Evolutionary conservation across 1,139 yeast genomes (phyloP).

Genomic region (Hemisphaericaspora lyxosophila): DNA sequence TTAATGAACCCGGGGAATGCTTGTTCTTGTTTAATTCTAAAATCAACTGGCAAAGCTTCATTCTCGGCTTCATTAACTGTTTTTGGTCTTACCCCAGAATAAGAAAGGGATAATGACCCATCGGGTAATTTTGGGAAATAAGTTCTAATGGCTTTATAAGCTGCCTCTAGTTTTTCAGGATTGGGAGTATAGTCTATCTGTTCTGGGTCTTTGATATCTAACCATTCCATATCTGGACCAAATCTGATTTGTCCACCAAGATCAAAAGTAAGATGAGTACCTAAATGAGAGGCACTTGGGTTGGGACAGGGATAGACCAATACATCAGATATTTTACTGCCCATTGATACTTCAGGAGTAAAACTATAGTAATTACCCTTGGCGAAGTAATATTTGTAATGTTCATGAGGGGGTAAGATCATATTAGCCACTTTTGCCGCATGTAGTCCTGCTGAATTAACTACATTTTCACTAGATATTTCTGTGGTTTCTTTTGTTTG

Average conservation of each 20-base stretch:
- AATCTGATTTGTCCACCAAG: constrained; percentile 77
- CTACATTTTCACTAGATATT: constrained; percentile 55
- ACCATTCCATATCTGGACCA: constrained; percentile 92
- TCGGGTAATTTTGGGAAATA: constrained; percentile 62
- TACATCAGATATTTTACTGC: constrained; percentile 34
- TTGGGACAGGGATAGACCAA: constrained; percentile 80
- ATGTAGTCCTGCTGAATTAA: constrained; percentile 77
- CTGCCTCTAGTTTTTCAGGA: constrained; percentile 48
- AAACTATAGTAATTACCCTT: constrained; percentile 80
- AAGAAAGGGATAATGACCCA: constrained; percentile 60
- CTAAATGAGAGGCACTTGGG: constrained; percentile 70
- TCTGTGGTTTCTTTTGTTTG: constrained; percentile 30
- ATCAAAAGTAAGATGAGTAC: constrained; percentile 84
- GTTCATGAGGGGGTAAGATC: constrained; percentile 63
- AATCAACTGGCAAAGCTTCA: constrained; percentile 59
- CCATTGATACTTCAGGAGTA: constrained; percentile 41
- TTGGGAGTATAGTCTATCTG: constrained; percentile 51
- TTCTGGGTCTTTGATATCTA: constrained; percentile 38
- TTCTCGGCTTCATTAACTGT: constrained; percentile 45
- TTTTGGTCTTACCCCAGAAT: constrained; percentile 85
- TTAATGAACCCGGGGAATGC: constrained; percentile 80
- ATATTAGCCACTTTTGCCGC: constrained; percentile 71
- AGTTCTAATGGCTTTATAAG: constrained; percentile 55
- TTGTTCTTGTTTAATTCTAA: constrained; percentile 59
- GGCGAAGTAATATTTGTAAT: constrained; percentile 62